Conservation (phyloP, 305 asterid genomes). For the Lippia alba region DNA sequence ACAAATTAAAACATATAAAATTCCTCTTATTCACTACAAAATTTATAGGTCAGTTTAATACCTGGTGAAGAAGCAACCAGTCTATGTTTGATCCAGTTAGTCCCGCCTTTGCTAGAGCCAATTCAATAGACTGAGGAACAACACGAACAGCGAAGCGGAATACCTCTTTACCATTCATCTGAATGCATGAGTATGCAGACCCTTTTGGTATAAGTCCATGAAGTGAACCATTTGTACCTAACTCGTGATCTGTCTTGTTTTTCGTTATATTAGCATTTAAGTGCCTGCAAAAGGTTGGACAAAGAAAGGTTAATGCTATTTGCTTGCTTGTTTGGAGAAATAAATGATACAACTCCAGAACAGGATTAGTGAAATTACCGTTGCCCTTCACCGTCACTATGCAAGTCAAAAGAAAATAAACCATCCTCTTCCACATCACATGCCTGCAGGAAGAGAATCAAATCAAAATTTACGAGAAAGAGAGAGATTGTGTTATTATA, state of each 20-base stretch:
- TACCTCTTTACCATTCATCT: slow-evolving; percentile 90
- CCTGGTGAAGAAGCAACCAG: slow-evolving; percentile 93
- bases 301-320: slow-evolving; percentile 6
- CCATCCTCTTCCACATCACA: slow-evolving; percentile 79
- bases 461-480: neutral
- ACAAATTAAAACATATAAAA: neutral
- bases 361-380: slow-evolving; percentile 44
- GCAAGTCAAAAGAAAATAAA: slow-evolving; percentile 74
- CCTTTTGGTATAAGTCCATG: slow-evolving; percentile 58
- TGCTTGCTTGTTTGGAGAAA: slow-evolving; percentile 16
- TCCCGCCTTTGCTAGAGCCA: slow-evolving; percentile 73
- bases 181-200: slow-evolving; percentile 65
- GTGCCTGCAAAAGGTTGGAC: slow-evolving; percentile 50
- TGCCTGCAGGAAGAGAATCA: slow-evolving; percentile 52
- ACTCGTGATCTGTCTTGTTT: slow-evolving; percentile 45
- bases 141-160: slow-evolving; percentile 76
- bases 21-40: neutral
- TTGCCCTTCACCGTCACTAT: slow-evolving; percentile 86
- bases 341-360: neutral
- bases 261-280: slow-evolving; percentile 60
- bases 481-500: neutral
- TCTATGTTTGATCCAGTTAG: slow-evolving; percentile 61
- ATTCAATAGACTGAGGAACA: slow-evolving; percentile 79
- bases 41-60: slow-evolving; percentile 38
- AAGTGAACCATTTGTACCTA: slow-evolving; percentile 67